These are phyloP conservation scores for Trifolium repens DNA, from an alignment of 306 rosid genomes.

Conservation along the genomic window DNA sequence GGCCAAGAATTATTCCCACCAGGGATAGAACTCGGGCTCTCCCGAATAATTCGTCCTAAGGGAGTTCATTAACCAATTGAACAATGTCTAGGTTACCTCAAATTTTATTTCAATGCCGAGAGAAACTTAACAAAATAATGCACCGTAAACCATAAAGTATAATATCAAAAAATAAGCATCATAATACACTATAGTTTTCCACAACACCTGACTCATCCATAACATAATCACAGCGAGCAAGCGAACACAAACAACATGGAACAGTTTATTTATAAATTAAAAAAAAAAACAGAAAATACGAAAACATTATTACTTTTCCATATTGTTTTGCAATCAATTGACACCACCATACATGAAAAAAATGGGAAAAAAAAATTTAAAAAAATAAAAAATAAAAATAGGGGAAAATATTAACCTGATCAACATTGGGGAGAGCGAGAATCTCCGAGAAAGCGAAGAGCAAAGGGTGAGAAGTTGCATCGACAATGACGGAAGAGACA, in stretches of 20 bases:
- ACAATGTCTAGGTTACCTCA: neutral
- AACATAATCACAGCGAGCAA: neutral
- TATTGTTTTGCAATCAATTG: constrained; percentile 3
- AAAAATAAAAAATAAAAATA: neutral
- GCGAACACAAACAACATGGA: neutral
- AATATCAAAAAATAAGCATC: neutral
- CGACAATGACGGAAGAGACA: constrained; percentile 58
- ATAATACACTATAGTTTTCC: neutral
- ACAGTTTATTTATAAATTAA: too few relatives aligned
- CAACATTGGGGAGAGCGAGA: constrained; percentile 72
- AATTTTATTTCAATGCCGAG: neutral
- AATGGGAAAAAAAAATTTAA: neutral
- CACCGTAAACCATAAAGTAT: neutral
- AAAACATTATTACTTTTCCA: neutral
- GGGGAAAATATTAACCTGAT: constrained; percentile 54
- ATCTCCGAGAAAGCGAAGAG: constrained; percentile 94
- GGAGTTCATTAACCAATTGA: too few relatives aligned
- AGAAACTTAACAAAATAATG: constrained; percentile 3
- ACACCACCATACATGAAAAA: neutral
- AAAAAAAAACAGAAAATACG: neutral
- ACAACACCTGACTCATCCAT: neutral
- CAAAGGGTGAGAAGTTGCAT: constrained; percentile 84
- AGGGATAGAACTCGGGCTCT: too few relatives aligned
- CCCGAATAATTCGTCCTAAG: too few relatives aligned
- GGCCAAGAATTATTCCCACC: too few relatives aligned